A percentile compares a stretch with the other conserved stretches of the same genome.
Evolutionary conservation across 768 basidiomycete genomes (phyloP).

Genomic region (Lentinula sp.): DNA sequence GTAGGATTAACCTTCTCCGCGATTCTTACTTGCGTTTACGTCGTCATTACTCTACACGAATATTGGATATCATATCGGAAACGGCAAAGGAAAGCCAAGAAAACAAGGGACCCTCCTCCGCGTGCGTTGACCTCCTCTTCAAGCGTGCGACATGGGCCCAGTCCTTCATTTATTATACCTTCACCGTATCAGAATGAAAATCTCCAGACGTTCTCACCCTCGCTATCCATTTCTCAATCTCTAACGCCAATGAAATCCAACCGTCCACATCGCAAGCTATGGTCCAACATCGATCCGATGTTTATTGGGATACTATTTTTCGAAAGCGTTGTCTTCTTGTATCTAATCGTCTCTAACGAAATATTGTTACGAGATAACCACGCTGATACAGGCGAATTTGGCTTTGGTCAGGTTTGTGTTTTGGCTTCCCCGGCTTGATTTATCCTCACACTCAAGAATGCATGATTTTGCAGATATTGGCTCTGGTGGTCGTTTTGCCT

Average conservation of each 20-base stretch:
- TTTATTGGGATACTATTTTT: slow-evolving; percentile 31
- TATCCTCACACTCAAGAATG: not conserved
- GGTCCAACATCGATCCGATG: slow-evolving; percentile 32
- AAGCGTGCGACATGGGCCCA: not conserved
- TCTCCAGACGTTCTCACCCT: not conserved
- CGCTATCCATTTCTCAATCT: not conserved
- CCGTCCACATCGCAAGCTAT: slow-evolving; percentile 25
- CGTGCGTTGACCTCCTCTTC: no score
- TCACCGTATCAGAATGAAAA: not conserved
- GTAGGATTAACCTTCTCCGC: slow-evolving; percentile 24
- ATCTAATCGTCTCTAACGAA: slow-evolving; percentile 35
- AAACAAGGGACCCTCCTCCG: not conserved
- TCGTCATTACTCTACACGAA: slow-evolving; percentile 27
- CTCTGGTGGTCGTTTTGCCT: slow-evolving; percentile 33
- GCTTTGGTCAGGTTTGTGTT: slow-evolving; percentile 29
- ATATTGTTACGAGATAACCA: slow-evolving; percentile 24
- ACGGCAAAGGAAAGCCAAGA: slow-evolving; percentile 7
- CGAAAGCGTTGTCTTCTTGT: slow-evolving; percentile 29
- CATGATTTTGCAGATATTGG: slow-evolving; percentile 23
- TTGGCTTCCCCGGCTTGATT: not conserved
- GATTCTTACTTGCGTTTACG: slow-evolving; percentile 23
- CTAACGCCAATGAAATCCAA: not conserved
- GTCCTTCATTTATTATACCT: not conserved
- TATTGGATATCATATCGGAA: slow-evolving; percentile 21
- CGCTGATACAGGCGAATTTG: slow-evolving; percentile 16